Evolutionary conservation across 2,329 filamentous ascomycete species (phyloP), one percentile per base, ranked within the genome.

Genomic region (Fusarium longipes): DNA sequence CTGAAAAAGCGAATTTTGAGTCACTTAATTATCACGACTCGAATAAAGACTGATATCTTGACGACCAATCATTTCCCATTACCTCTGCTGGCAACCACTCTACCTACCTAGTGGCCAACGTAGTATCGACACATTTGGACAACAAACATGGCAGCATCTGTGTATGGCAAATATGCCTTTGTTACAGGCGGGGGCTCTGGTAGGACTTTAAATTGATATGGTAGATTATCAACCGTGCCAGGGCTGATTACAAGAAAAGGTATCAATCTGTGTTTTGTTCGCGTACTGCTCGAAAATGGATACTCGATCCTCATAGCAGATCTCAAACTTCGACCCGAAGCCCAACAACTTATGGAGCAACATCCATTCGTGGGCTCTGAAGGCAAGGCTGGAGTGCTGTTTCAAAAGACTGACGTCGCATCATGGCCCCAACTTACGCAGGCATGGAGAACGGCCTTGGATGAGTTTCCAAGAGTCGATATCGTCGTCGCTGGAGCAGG

Each of bases 251-350:
- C n/a, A 8, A 25, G 14, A 33, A 27, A 27, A 79, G 78, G 79
- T 29, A 81, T 81, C 54, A 77, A 75, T 65, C 74, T 79, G 10
- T 74, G 70, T 32, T 78, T 81, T 58, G 72, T 75, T 43, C 65
- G 70, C 20, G 61, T 77, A 5, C 73, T 81, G 5, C 73, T 80
- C 32, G 56, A 60, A 5, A 72, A 73, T 18, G 77, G 76, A 53
- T 80, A 75, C 63, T 80, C 78, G 11, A 78, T 80, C 39, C 56
- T 80, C 24, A 73, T 81, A 35, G 79, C 72, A 39, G 79, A 81
- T 62, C 67, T 80, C 38, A 60, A 65, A 32, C 74, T 80, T 20
- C 73, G 73, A 9, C 71, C 76, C 15, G 77, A 79, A 57, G 77
- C 79, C n/a, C 69, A 76, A 40, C 55, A 68, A 14, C 67, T 80